phyloP scores from a whole-genome alignment of 2,329 filamentous ascomycete species.

The Zopfia rhizophila region DNA sequence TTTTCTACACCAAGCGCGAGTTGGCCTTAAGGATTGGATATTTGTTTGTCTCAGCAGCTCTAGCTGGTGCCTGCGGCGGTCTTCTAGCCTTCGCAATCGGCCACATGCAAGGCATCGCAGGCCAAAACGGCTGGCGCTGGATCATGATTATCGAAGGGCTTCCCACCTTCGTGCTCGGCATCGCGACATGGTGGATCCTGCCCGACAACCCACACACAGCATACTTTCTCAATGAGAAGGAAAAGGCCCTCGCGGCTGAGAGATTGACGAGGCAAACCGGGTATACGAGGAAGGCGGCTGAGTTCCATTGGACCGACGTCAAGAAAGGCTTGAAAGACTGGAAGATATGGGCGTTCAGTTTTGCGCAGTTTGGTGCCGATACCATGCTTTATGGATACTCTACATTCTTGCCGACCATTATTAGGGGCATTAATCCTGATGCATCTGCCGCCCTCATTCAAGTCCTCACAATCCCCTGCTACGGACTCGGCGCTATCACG shows the following conservation, averaged over 20 bases:
- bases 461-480: conserved; percentile 81
- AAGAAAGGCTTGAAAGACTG: conserved; percentile 75
- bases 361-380: conserved; percentile 77
- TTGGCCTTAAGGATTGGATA: conserved; percentile 78
- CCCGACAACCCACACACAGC: conserved; percentile 74
- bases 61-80: conserved; percentile 77
- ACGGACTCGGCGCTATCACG: conserved; percentile 74
- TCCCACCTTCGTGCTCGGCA: conserved; percentile 64
- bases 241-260: conserved; percentile 67
- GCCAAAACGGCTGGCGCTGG: conserved; percentile 76
- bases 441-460: conserved; percentile 75
- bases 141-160: conserved; percentile 73
- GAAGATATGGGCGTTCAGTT: conserved; percentile 77
- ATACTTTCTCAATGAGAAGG: conserved; percentile 67
- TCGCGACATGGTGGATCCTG: conserved; percentile 67
- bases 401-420: conserved; percentile 83
- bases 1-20: conserved; percentile 80
- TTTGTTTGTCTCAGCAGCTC: conserved; percentile 75
- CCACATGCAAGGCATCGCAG: conserved; percentile 74
- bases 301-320: conserved; percentile 72
- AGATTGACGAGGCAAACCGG: conserved; percentile 63
- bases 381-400: conserved; percentile 83
- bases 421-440: conserved; percentile 70
- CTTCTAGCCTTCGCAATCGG: conserved; percentile 79
- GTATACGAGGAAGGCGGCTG: conserved; percentile 59